Base-by-base conservation (phyloP, 352 stramenopile species). In the Phytophthora fragariae region DNA sequence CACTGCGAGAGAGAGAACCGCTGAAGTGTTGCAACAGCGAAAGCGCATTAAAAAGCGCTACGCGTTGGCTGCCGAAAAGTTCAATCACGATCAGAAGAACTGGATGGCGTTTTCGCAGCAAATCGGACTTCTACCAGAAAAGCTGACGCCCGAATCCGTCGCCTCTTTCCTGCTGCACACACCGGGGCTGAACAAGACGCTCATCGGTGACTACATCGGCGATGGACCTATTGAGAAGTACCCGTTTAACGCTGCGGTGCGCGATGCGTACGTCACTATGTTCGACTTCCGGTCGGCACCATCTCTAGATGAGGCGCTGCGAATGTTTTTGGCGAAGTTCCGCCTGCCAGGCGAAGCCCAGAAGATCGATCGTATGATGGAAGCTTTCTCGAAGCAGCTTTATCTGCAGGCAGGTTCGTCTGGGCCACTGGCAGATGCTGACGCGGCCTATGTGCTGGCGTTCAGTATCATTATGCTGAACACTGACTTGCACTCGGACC, bases 401-500 rank as follows among this genome's bases (percentile, higher is more conserved):
- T 97, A 98, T 65, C 54, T 85, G 8, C 85, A 98, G 75, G 85
- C 85, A 70, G 82, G 76, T 21, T 75, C 89, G 54, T 82, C 76
- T 1, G 72, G 82, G 2, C 80, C 86, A n/a, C 67, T 96, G 27
- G 76, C 91, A 19, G 83, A 94, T 31, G 96, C 88, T 10, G 97
- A 99, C 73, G 93, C 97, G 29, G 97, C 96, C 3, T 99, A 98
- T 65, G 89, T 99, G 24, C 79, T 99, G 33, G 93, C 97, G 10
- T 99, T 99, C 85, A 98, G 97, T 50, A 98, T 99, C 68, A 99
- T 99, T 58, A 99, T 99, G 97, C 85, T 99, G 24, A 99, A 99
- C 80, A 99, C 97, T n/a, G 98, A 99, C 69, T 74, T 99, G 66
- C 98, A 99, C 79, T 98, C 84, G 63, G 87, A 95, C 33, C 86